These are phyloP conservation scores for Alternaria atra DNA, from an alignment of 2,329 filamentous ascomycete genomes.

Conservation along the genomic window DNA sequence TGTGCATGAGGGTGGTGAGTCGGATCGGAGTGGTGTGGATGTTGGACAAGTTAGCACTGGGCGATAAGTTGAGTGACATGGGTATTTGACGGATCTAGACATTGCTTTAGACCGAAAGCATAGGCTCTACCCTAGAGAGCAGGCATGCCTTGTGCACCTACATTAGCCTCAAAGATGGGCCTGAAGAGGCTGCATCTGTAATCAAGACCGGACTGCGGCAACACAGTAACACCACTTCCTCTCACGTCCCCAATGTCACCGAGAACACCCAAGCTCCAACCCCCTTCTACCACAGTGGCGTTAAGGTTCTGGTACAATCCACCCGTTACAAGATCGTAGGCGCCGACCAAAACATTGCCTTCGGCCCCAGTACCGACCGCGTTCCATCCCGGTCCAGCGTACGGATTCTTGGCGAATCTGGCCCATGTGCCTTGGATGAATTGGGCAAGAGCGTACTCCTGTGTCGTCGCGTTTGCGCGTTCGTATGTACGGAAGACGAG, in stretches of 20 bases:
- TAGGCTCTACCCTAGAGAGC: not conserved
- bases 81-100: not conserved
- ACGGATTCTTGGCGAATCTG: conserved; percentile 39
- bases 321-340: conserved; percentile 17
- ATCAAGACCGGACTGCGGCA: conserved; percentile 27
- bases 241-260: conserved; percentile 28
- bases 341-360: conserved; percentile 22
- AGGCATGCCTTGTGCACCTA: conserved; percentile 24
- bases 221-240: conserved; percentile 27
- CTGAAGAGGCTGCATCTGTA: conserved; percentile 24
- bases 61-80: not conserved
- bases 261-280: conserved; percentile 29
- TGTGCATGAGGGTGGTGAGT: conserved; percentile 15
- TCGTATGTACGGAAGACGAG: conserved; percentile 37
- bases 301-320: conserved; percentile 14
- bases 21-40: conserved; percentile 12
- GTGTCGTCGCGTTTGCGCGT: conserved; percentile 24
- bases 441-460: conserved; percentile 28
- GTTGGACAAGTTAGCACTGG: conserved; percentile 5
- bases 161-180: conserved; percentile 25
- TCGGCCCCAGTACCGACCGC: conserved; percentile 25
- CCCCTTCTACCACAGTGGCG: conserved; percentile 13
- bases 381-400: conserved; percentile 37
- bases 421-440: conserved; percentile 39
- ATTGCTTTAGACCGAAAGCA: not conserved